Evolutionary conservation across 129 eudicot genomes (phyloP), one percentile per base, ranked within the genome.

Genomic region (Calendula officinalis): DNA sequence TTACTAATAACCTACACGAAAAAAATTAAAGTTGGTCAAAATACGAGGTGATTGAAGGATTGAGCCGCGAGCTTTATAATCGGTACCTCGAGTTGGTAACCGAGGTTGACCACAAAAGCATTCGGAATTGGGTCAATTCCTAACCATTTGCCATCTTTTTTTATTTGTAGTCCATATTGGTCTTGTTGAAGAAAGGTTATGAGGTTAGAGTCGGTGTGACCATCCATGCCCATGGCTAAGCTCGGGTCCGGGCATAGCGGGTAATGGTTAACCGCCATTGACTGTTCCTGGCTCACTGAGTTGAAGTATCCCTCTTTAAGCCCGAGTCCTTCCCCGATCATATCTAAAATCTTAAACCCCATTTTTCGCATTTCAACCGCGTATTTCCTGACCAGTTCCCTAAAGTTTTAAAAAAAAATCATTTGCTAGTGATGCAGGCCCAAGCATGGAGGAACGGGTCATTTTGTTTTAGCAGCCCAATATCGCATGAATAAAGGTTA

Each of bases 241-340:
- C 75, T 66, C 12, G 81, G 81, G 33, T 80, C 74, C 4, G 77
- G 75, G 45, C 84, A 75, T 14, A 62, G 37, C 5, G 67, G 68
- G 58, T 79, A 66, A 16, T 65, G 69, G 45, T 70, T 65, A 1
- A 75, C 33, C 3, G 40, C 1, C 63, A 80, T 8, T 13, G 44
- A 5, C 0, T 66, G 77, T 15, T 5, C 35, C 60, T 36, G 7
- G 14, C 71, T 75, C 3, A 64, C 77, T 6, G 22, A 54, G 6
- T 16, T 62, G 40, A 80, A 69, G 60, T 62, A 68, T 17, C 66
- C 66, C 36, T 3, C 27, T 15, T 74, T 73, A 3, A 74, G 67
- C 39, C 80, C 80, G 5, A 80, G 17, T 13, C 84, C 84, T 70
- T 80, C 74, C 15, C 61, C 12, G 7, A 80, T 70, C 32, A 74